Conservation (phyloP, 2,329 filamentous ascomycete genomes). For the Neonectria faginata region DNA sequence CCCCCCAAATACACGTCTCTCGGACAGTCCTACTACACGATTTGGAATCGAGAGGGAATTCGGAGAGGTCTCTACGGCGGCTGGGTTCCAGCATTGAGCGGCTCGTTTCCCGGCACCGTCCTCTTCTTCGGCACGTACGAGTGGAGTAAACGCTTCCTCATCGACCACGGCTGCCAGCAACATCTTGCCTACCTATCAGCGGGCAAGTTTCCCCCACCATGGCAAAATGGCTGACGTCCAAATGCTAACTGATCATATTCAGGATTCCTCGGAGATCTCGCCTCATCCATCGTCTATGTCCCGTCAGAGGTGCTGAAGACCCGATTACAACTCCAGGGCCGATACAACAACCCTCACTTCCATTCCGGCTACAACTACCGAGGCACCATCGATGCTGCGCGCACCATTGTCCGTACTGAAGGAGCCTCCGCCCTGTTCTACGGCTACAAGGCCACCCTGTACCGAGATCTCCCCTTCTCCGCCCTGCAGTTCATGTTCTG, state of each 20-base stretch:
- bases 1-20: slow-evolving; percentile 94
- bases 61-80: slow-evolving; percentile 89
- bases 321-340: slow-evolving; percentile 93
- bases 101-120: slow-evolving; percentile 93
- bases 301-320: slow-evolving; percentile 98
- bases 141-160: slow-evolving; percentile 89
- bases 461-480: slow-evolving; percentile 94
- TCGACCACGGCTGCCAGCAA: slow-evolving; percentile 85
- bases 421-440: slow-evolving; percentile 90
- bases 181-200: slow-evolving; percentile 87
- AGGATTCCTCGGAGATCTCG: slow-evolving; percentile 95
- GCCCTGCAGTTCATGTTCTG: slow-evolving; percentile 98
- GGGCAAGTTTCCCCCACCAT: slow-evolving; percentile 64
- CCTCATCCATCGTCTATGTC: slow-evolving; percentile 92
- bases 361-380: slow-evolving; percentile 96
- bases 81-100: slow-evolving; percentile 89
- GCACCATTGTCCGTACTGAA: slow-evolving; percentile 86
- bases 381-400: slow-evolving; percentile 83
- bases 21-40: slow-evolving; percentile 90
- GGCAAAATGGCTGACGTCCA: background rate
- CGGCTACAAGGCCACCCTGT: slow-evolving; percentile 96
- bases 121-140: slow-evolving; percentile 98
- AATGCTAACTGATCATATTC: slow-evolving; percentile 14
- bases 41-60: slow-evolving; percentile 91
- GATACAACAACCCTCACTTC: slow-evolving; percentile 95